phyloP scores from a whole-genome alignment of 2,329 filamentous ascomycete genomes.

The Cordyceps farinosa region DNA sequence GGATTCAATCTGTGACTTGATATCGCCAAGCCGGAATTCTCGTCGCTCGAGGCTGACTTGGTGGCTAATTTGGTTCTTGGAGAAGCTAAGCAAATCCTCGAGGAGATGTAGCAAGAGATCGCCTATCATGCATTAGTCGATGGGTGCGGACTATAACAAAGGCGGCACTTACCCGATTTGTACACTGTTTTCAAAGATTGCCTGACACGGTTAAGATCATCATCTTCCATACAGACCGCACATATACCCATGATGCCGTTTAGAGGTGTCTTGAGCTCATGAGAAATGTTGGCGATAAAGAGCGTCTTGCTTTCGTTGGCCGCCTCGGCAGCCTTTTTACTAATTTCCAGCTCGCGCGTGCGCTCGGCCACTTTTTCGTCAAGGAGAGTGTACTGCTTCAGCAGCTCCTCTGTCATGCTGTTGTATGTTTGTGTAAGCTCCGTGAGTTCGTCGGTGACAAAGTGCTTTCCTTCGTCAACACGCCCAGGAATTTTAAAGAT shows the following conservation, averaged over 20 bases:
- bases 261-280: slow-evolving; percentile 85
- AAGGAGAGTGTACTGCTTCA: slow-evolving; percentile 78
- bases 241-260: slow-evolving; percentile 97
- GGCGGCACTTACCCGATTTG: slow-evolving; percentile 57
- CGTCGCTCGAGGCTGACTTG: slow-evolving; percentile 77
- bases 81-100: slow-evolving; percentile 87
- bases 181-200: slow-evolving; percentile 84
- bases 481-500: slow-evolving; percentile 82
- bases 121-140: slow-evolving; percentile 28
- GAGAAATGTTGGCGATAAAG: slow-evolving; percentile 92
- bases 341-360: slow-evolving; percentile 80
- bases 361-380: slow-evolving; percentile 82
- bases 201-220: slow-evolving; percentile 73
- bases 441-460: slow-evolving; percentile 78
- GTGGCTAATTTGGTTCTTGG: slow-evolving; percentile 91
- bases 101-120: slow-evolving; percentile 82
- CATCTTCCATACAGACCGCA: slow-evolving; percentile 87
- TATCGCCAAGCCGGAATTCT: slow-evolving; percentile 78
- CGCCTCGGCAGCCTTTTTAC: slow-evolving; percentile 89
- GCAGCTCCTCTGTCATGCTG: slow-evolving; percentile 86
- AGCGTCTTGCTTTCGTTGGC: slow-evolving; percentile 96
- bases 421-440: slow-evolving; percentile 85
- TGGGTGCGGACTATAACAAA: background rate
- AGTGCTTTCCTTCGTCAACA: slow-evolving; percentile 70
- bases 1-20: slow-evolving; percentile 75